These are phyloP conservation scores for Hypoxylon perforatum DNA, from an alignment of 495 filamentous ascomycete species.

Conservation along the genomic window DNA sequence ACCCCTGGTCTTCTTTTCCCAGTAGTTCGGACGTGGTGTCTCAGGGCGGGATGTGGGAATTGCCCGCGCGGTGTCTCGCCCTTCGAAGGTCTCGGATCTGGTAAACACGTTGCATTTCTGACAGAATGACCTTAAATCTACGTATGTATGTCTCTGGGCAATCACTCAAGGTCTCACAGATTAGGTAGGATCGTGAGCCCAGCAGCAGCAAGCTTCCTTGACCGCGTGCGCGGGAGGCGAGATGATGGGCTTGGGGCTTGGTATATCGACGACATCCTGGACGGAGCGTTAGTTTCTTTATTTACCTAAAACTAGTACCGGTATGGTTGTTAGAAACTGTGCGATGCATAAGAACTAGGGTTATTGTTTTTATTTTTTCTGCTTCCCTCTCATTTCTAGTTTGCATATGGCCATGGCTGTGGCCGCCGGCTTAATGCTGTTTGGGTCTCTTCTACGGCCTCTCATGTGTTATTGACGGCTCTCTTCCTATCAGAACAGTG, in stretches of 20 bases:
- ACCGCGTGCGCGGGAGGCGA: slow-evolving; percentile 34
- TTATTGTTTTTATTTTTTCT: neutral
- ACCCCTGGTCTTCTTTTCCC: slow-evolving; percentile 5
- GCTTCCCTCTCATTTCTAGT: neutral
- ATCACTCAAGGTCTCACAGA: slow-evolving; percentile 31
- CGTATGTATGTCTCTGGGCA: slow-evolving; percentile 41
- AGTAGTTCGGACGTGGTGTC: slow-evolving; percentile 29
- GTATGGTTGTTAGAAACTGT: slow-evolving; percentile 9
- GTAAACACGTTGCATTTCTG: slow-evolving; percentile 39
- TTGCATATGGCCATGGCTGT: slow-evolving; percentile 20
- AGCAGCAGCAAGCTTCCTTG: neutral
- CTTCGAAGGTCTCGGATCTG: slow-evolving; percentile 36
- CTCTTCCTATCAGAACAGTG: slow-evolving; percentile 1
- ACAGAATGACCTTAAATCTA: slow-evolving; percentile 34
- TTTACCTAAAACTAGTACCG: slow-evolving; percentile 27
- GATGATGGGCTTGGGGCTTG: neutral
- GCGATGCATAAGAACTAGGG: slow-evolving; percentile 16
- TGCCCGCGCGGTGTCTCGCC: slow-evolving; percentile 1
- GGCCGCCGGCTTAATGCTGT: slow-evolving; percentile 11
- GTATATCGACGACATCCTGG: slow-evolving; percentile 25
- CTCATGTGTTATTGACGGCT: slow-evolving; percentile 11
- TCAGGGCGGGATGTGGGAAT: slow-evolving; percentile 21
- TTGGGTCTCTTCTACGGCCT: slow-evolving; percentile 18
- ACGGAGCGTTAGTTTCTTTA: slow-evolving; percentile 15
- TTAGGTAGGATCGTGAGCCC: slow-evolving; percentile 40